These are phyloP conservation scores for Boletales sp. DNA, from an alignment of 768 basidiomycete genomes.

Conservation along the genomic window DNA sequence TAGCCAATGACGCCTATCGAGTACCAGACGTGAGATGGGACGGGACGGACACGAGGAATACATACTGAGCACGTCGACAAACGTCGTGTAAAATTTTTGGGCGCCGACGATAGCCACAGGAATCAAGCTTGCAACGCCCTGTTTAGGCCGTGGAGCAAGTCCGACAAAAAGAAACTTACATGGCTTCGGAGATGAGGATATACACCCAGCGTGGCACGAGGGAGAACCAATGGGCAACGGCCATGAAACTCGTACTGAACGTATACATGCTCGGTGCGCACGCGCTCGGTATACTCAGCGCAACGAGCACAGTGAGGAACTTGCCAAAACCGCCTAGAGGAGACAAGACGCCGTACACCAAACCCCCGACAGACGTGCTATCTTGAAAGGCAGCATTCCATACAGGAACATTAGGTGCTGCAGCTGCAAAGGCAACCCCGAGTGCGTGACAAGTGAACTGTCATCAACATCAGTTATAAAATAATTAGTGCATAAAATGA, in stretches of 20 bases:
- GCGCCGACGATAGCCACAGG: constrained; percentile 48
- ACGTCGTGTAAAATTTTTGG: constrained; percentile 40
- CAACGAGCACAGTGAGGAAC: constrained; percentile 47
- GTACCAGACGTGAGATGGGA: constrained; percentile 5
- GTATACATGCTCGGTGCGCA: constrained; percentile 60
- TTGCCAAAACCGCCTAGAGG: constrained; percentile 44
- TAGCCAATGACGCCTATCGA: constrained; percentile 42
- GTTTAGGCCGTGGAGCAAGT: not conserved
- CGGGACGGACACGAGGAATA: too few species aligned
- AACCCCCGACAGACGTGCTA: constrained; percentile 42
- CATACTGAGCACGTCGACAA: constrained; percentile 39
- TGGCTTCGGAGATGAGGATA: constrained; percentile 41
- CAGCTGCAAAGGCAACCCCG: constrained; percentile 45
- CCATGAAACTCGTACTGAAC: constrained; percentile 46
- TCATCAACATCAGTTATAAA: not conserved
- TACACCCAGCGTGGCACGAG: constrained; percentile 45
- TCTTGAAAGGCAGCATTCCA: constrained; percentile 41
- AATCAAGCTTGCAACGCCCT: constrained; percentile 32
- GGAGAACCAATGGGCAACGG: constrained; percentile 30
- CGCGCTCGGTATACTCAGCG: constrained; percentile 52
- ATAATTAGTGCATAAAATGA: not conserved
- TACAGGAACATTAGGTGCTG: constrained; percentile 33
- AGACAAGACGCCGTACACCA: constrained; percentile 36
- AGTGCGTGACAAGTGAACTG: constrained; percentile 40
- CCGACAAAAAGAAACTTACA: constrained; percentile 25